Percentiles rank a stretch among this genome's conserved stretches.
These are phyloP conservation scores for Malbranchea cinnamomea DNA, from an alignment of 2,329 filamentous ascomycete genomes.

Conservation along the genomic window DNA sequence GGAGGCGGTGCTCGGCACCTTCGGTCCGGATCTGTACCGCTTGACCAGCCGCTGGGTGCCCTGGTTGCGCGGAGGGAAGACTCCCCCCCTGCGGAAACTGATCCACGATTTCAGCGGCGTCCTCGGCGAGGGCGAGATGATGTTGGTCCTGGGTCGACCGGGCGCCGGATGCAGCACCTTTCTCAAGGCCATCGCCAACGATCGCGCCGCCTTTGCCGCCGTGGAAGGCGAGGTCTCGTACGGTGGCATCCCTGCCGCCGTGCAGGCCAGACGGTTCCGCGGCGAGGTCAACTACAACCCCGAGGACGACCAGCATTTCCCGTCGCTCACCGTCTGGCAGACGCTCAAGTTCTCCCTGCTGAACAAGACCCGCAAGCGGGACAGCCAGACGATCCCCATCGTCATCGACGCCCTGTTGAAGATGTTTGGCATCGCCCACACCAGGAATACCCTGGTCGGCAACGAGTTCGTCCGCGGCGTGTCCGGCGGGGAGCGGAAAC, in stretches of 20 bases:
- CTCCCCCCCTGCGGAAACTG: conserved; percentile 37
- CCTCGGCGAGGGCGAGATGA: conserved; percentile 43
- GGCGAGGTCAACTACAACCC: conserved; percentile 68
- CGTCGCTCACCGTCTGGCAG: conserved; percentile 60
- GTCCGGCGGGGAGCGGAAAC: conserved; percentile 66
- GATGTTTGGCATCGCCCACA: conserved; percentile 68
- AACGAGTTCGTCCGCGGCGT: conserved; percentile 59
- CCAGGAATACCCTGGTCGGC: conserved; percentile 60
- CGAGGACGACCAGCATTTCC: conserved; percentile 64
- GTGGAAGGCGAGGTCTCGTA: conserved; percentile 59
- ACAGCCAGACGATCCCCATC: conserved; percentile 44
- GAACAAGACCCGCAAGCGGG: conserved; percentile 58
- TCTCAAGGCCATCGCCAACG: conserved; percentile 59
- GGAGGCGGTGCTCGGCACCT: conserved; percentile 59
- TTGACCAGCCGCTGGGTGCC: conserved; percentile 43
- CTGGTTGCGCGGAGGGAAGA: conserved; percentile 31
- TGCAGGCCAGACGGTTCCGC: conserved; percentile 53
- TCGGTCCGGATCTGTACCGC: conserved; percentile 63
- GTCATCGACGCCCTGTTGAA: conserved; percentile 56
- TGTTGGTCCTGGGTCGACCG: conserved; percentile 57
- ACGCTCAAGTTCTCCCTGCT: conserved; percentile 60
- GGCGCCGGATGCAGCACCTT: conserved; percentile 65
- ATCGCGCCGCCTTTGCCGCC: conserved; percentile 47
- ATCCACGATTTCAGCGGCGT: conserved; percentile 51
- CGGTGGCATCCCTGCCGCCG: conserved; percentile 52